A percentile compares a stretch with the other conserved stretches of the same genome.
These are phyloP conservation scores for Xylaria cubensis DNA, from an alignment of 495 filamentous ascomycete genomes.

Conservation along the genomic window DNA sequence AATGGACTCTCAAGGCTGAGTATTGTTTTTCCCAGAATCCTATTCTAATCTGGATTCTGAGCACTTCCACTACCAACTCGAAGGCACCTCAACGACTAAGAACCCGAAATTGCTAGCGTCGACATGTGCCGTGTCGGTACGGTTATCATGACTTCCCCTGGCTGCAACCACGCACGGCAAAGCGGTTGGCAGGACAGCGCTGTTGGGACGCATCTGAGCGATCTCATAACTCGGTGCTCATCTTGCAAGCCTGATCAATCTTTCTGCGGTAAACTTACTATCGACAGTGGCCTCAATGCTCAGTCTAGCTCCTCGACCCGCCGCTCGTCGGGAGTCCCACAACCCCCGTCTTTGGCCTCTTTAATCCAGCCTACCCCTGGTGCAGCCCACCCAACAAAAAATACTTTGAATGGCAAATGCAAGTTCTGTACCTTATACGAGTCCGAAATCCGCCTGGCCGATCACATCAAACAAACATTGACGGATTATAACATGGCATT, in stretches of 20 bases:
- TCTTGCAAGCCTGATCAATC: constrained; percentile 25
- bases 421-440: constrained; percentile 27
- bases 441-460: constrained; percentile 26
- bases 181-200: constrained; percentile 26
- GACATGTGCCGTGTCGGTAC: constrained; percentile 30
- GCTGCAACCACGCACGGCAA: constrained; percentile 30
- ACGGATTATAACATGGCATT: constrained; percentile 31
- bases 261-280: constrained; percentile 26
- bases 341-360: constrained; percentile 23
- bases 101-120: constrained; percentile 1
- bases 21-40: constrained; percentile 13
- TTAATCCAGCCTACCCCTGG: constrained; percentile 21
- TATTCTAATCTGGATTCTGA: constrained; percentile 15
- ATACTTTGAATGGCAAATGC: constrained; percentile 24
- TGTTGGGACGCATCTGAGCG: constrained; percentile 23
- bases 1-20: constrained; percentile 17
- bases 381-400: not conserved
- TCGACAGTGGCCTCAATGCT: constrained; percentile 14
- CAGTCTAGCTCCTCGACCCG: constrained; percentile 4
- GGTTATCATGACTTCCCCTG: constrained; percentile 26
- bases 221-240: constrained; percentile 23
- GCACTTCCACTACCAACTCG: not conserved
- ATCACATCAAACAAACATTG: constrained; percentile 29
- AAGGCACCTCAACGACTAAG: not conserved
- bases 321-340: constrained; percentile 16